Base-by-base conservation (phyloP, 2,329 filamentous ascomycete genomes). In the Monilinia polystroma region DNA sequence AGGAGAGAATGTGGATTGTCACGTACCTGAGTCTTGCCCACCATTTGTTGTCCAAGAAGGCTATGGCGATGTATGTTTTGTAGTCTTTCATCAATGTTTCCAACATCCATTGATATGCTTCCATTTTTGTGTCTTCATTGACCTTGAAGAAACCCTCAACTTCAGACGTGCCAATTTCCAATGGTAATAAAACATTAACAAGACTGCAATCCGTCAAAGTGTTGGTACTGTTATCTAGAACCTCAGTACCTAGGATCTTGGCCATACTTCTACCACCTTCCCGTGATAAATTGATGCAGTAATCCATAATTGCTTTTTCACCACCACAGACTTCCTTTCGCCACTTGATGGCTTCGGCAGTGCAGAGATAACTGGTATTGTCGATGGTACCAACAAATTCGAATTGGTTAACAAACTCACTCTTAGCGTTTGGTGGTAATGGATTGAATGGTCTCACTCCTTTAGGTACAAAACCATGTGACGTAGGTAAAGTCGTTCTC, bases 361-460 rank as follows among this genome's bases (percentile, higher is more conserved):
- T 82, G 73, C 88, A 92, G 1, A 92, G 80, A 70, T 89, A 94
- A 0, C 91, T 85, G 5, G 85, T 81, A 68, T 85, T 87, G 73
- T 97, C 93, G 6, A 87, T 77, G 0, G 93, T 96, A 14, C 90
- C 92, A 3, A 90, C 83, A 69, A 89, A 94, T 73, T 92, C 86
- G 74, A 97, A 97, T 54, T 88, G 87, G 16, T 76, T 79, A 20
- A 92, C 84, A 70, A 91, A 97, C 0, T 77, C 74, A 11, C 84
- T 83, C 56, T 79, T 79, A 1, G 72, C 67, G 58, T 73, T 76
- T n/a, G 77, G 74, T 2, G 80, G 78, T 32, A 83, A 67, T 38
- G 81, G 77, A 64, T 77, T 79, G 38, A 75, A 63, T 16, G 51
- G 54, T 6, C 66, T 54, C 14, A 62, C 57, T 47, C 29, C 54